These are phyloP conservation scores for Trichoderma erinaceum DNA, from an alignment of 495 filamentous ascomycete species.

Conservation along the genomic window DNA sequence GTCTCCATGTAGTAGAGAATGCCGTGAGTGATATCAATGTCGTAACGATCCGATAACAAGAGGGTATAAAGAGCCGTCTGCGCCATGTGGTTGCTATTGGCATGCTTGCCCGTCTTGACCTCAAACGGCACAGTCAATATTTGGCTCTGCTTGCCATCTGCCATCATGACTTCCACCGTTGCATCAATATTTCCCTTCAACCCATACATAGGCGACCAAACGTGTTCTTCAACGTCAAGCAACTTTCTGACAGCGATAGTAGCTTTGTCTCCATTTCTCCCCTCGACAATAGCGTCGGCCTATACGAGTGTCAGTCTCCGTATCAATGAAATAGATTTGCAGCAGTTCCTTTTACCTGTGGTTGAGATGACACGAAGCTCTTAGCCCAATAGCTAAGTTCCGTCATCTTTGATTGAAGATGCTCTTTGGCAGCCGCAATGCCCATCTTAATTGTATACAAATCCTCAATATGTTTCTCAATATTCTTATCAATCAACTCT, in stretches of 20 bases:
- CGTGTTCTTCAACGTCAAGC: conserved; percentile 92
- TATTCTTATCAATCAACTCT: conserved; percentile 55
- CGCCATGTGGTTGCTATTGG: conserved; percentile 72
- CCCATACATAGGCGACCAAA: conserved; percentile 96
- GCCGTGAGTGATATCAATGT: conserved; percentile 80
- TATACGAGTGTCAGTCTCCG: conserved; percentile 30
- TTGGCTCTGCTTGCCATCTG: conserved; percentile 54
- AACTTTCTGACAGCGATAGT: conserved; percentile 85
- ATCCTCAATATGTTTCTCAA: conserved; percentile 70
- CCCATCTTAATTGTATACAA: conserved; percentile 77
- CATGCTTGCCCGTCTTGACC: conserved; percentile 84
- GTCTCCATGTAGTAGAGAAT: conserved; percentile 93
- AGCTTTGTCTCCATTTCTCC: conserved; percentile 63
- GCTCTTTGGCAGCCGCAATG: conserved; percentile 60
- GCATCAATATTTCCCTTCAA: conserved; percentile 97
- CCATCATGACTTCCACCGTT: conserved; percentile 85
- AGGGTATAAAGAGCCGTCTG: conserved; percentile 94
- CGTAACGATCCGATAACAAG: conserved; percentile 88
- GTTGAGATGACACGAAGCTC: conserved; percentile 64
- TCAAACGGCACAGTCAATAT: conserved; percentile 86
- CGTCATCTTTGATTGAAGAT: conserved; percentile 71
- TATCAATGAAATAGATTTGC: neutral
- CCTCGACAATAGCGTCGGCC: conserved; percentile 68
- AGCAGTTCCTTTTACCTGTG: conserved; percentile 49
- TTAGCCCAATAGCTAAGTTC: conserved; percentile 78